Percentiles rank a stretch among this genome's conserved stretches.
phyloP scores from a whole-genome alignment of 1,284 basidiomycete genomes.

The Tetrapyrgos nigripes region DNA sequence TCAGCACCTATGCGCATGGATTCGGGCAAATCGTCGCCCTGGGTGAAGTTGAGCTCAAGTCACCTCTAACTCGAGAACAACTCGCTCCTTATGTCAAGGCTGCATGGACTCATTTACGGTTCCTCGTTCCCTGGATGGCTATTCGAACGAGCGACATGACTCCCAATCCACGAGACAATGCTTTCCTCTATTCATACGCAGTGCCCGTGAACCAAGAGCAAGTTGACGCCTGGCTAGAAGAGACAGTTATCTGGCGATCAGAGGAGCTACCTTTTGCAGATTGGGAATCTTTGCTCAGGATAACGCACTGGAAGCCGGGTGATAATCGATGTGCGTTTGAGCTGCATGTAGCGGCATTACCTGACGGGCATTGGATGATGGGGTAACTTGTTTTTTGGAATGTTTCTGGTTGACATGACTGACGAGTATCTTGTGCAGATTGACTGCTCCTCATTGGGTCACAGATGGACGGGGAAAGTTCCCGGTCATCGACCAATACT shows the following conservation, averaged over 20 bases:
- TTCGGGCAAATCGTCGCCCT: neutral
- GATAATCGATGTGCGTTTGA: neutral
- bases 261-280: neutral
- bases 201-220: neutral
- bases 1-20: neutral
- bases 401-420: neutral
- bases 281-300: neutral
- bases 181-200: neutral
- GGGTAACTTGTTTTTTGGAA: neutral
- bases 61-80: neutral
- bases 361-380: constrained; percentile 1
- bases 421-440: neutral
- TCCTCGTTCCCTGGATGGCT: constrained; percentile 3
- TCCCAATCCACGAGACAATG: neutral
- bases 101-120: neutral
- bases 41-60: neutral
- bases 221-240: neutral
- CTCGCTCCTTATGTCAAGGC: neutral
- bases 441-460: neutral
- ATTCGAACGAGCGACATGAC: neutral
- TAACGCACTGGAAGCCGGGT: neutral
- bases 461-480: neutral
- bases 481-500: neutral
- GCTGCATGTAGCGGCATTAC: neutral
- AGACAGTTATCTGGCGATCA: neutral